Base-by-base conservation (phyloP, 495 filamentous ascomycete species). In the Penicillium atrosanguineum region DNA sequence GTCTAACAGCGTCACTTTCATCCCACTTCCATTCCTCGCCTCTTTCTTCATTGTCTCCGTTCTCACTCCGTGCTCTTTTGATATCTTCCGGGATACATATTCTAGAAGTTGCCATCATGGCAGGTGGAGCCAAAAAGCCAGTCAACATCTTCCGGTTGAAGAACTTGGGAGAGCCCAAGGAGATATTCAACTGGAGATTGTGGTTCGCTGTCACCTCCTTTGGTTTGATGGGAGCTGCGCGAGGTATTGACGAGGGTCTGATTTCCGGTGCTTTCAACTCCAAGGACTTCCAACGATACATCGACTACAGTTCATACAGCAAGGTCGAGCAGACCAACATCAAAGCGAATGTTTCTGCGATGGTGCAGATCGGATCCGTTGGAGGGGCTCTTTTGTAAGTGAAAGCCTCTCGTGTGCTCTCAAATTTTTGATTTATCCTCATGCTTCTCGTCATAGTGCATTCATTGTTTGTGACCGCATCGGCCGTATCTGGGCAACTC, bases 341-440 rank as follows among this genome's bases (percentile, higher is more conserved):
- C 69, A 83, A 85, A 59, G 84, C 75, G 34, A 88, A 88, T 68
- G 83, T 89, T 21, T 83, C 86, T 1, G 72, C 85, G 14, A 89
- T 89, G 86, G 86, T 88, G 1, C 86, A 88, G 58, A 81, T 88
- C 48, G 86, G 86, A 8, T 83, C 78, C 20, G 82, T 89, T 9
- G 82, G 71, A 6, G 86, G 86, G 15, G 84, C 83, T 29, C 72
- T 86, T 8, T 74, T 87, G 73, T 81, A 61, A 54, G 76, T 73
- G 29, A 12, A 7, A 4, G 9, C 3, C 7, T 37, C 39, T 20
- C 31, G 14, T 9, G 9, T 34, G 2, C 37, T 25, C 16, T 46
- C 7, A 6, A 38, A 34, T 7, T 9, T 44, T 31, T 37, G 23
- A 12, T 37, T 42, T 26, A 53, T 14, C 29, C 40, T 38, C 9